Evolutionary conservation across 2,329 filamentous ascomycete genomes (phyloP), one percentile per base, ranked within the genome.

Genomic region (Trichoderma atrobrunneum): DNA sequence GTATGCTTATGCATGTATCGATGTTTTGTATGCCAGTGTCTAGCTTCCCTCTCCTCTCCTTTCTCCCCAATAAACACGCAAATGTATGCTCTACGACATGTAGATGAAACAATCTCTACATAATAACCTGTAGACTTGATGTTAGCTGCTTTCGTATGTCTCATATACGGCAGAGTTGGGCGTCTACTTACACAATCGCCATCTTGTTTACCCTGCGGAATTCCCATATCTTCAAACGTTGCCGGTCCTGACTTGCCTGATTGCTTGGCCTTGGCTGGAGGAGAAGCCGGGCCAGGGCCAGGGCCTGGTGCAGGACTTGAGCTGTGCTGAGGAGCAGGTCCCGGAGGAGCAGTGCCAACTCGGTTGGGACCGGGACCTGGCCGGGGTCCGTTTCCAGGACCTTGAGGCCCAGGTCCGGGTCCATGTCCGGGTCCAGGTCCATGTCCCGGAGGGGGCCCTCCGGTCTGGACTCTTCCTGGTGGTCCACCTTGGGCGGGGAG

Each of bases 141-240:
- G 66, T 70, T 28, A 70, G 66, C 28, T 59, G 11, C 32, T 79
- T 89, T 85, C 75, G 88, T 89, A 80, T n/a, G 87, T 87, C 1
- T 57, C 6, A 16, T 21, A n/a, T 10, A 11, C 18, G 10, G 12
- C 21, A 7, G 30, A 28, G 11, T 14, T 1, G 86, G 87, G 21
- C 2, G 5, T 36, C 24, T 24, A 87, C 88, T 87, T 89, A 98
- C 95, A 85, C 95, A 99, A 82, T 98, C 95, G 76, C 89, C 89
- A n/a, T 97, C 93, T 74, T 91, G 88, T 82, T 96, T 95, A 62
- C 87, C 90, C 77, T 91, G 88, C 7, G 94, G 93, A 77, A 99
- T 95, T 51, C 96, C 96, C 96, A 99, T 99, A 80, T 97, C 95
- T 80, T 98, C 95, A 81, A 99, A 99, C 0, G 96, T 98, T 77